phyloP scores from a whole-genome alignment of 805 yeast genomes.

The Metschnikowia gruessii region DNA sequence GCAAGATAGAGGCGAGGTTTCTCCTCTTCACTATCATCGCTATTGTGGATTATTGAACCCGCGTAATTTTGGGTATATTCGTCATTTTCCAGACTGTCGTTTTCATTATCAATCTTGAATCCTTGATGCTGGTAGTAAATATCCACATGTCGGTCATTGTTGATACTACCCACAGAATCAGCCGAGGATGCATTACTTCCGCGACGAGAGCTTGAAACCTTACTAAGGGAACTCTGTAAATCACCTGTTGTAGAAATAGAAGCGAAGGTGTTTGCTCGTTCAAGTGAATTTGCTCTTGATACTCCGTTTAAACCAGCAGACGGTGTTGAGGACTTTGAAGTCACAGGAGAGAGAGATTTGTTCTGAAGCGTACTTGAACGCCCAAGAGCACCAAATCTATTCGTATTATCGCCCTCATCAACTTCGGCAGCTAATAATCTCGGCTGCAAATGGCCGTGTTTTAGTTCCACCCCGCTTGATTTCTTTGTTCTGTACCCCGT shows the following conservation, averaged over 20 bases:
- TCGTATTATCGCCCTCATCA: slow-evolving; percentile 43
- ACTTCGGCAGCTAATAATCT: slow-evolving; percentile 73
- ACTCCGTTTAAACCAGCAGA: slow-evolving; percentile 12
- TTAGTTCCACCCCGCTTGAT: slow-evolving; percentile 51
- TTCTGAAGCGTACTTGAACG: slow-evolving; percentile 10
- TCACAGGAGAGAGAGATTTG: slow-evolving; percentile 13
- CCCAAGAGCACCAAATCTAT: slow-evolving; percentile 15
- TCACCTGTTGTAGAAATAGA: slow-evolving; percentile 20
- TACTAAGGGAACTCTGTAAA: slow-evolving; percentile 21
- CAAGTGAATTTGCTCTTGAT: slow-evolving; percentile 30
- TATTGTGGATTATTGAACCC: slow-evolving; percentile 13
- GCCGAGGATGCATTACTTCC: slow-evolving; percentile 23
- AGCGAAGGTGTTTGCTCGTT: slow-evolving; percentile 31
- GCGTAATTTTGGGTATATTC: slow-evolving; percentile 8
- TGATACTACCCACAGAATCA: slow-evolving; percentile 31
- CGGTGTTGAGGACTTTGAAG: slow-evolving; percentile 16
- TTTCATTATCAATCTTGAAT: slow-evolving; percentile 30
- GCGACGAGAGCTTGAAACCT: slow-evolving; percentile 19
- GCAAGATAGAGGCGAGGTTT: slow-evolving; percentile 51
- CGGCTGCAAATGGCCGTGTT: slow-evolving; percentile 61
- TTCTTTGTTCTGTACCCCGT: slow-evolving; percentile 23
- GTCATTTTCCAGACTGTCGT: slow-evolving; percentile 20
- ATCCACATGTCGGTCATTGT: slow-evolving; percentile 24
- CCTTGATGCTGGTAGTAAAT: slow-evolving; percentile 44
- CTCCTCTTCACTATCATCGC: slow-evolving; percentile 32